These are phyloP conservation scores for Wallacemonas sp. DNA, from an alignment of 208 protist species.

Conservation along the genomic window DNA sequence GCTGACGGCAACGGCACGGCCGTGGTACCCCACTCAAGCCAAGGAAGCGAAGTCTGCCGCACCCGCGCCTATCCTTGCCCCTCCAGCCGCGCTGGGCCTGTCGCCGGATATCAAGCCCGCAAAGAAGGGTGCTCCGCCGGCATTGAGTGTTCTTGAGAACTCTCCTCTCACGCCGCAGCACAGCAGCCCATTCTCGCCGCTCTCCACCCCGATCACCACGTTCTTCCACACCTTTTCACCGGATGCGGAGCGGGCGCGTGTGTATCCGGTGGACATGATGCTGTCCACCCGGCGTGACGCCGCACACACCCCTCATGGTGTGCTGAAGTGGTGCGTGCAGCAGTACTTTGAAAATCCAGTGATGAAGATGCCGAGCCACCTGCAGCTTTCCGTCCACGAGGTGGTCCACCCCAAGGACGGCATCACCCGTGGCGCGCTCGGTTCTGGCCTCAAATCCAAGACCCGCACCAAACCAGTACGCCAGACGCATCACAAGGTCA, in stretches of 20 bases:
- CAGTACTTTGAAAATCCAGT: slow-evolving; percentile 68
- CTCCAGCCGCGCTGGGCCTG: slow-evolving; percentile 61
- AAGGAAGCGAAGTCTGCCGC: slow-evolving; percentile 17
- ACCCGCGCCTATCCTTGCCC: slow-evolving; percentile 26
- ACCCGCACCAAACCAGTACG: slow-evolving; percentile 56
- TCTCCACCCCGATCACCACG: slow-evolving; percentile 44
- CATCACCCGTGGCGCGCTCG: slow-evolving; percentile 56
- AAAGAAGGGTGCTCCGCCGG: slow-evolving; percentile 14
- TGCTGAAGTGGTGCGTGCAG: slow-evolving; percentile 72
- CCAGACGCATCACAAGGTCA: slow-evolving; percentile 81
- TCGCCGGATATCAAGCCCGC: slow-evolving; percentile 33
- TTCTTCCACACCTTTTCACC: slow-evolving; percentile 69
- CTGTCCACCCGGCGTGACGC: slow-evolving; percentile 71
- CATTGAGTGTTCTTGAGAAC: slow-evolving; percentile 10
- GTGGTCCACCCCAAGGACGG: slow-evolving; percentile 43
- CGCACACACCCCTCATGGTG: slow-evolving; percentile 83
- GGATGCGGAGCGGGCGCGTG: slow-evolving; percentile 31
- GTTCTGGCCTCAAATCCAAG: slow-evolving; percentile 43
- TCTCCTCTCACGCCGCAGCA: slow-evolving; percentile 16
- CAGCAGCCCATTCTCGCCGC: slow-evolving; percentile 53
- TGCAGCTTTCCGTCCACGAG: slow-evolving; percentile 73
- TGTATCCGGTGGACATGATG: slow-evolving; percentile 84
- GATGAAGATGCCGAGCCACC: slow-evolving; percentile 81
- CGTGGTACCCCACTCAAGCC: slow-evolving; percentile 40
- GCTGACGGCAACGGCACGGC: slow-evolving; percentile 46